These are phyloP conservation scores for Rhizophora apiculata DNA, from an alignment of 345 rosid genomes.

Conservation along the genomic window DNA sequence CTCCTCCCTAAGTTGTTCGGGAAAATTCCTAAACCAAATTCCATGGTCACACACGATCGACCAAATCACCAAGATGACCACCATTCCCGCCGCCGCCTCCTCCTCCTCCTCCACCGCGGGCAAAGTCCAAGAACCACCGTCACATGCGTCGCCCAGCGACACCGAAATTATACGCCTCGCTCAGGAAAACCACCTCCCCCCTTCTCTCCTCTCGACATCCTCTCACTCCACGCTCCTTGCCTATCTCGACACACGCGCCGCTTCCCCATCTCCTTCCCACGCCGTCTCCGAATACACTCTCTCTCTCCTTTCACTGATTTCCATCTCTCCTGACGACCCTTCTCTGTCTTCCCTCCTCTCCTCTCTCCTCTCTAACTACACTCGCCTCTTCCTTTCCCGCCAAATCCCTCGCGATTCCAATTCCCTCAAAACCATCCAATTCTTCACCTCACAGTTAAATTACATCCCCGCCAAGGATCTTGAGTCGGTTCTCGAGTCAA, in stretches of 20 bases:
- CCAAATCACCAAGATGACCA: background rate
- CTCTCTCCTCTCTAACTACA: slow-evolving; percentile 58
- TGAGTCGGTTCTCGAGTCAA: slow-evolving; percentile 37
- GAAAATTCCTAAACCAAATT: too few relatives aligned
- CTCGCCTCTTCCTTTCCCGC: slow-evolving; percentile 40
- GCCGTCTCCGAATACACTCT: slow-evolving; percentile 53
- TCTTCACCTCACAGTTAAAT: slow-evolving; percentile 45
- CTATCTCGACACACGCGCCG: slow-evolving; percentile 52
- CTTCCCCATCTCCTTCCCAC: slow-evolving; percentile 49
- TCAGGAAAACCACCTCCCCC: slow-evolving; percentile 43
- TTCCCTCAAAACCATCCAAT: slow-evolving; percentile 54
- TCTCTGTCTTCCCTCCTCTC: slow-evolving; percentile 52
- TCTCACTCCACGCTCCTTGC: slow-evolving; percentile 49
- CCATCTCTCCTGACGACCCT: slow-evolving; percentile 47
- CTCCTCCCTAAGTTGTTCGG: too few relatives aligned
- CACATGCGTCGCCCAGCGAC: slow-evolving; percentile 41
- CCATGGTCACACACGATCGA: background rate
- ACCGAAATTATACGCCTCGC: slow-evolving; percentile 56
- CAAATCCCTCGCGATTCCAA: slow-evolving; percentile 56
- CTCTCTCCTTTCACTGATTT: slow-evolving; percentile 61
- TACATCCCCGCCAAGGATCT: slow-evolving; percentile 37
- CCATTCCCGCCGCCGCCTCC: slow-evolving; percentile 18
- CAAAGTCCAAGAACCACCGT: slow-evolving; percentile 4
- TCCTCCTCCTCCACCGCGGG: slow-evolving; percentile 15
- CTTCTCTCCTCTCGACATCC: slow-evolving; percentile 45